phyloP scores from a whole-genome alignment of 2,329 filamentous ascomycete species.

The Arthrobotrys musiformis region DNA sequence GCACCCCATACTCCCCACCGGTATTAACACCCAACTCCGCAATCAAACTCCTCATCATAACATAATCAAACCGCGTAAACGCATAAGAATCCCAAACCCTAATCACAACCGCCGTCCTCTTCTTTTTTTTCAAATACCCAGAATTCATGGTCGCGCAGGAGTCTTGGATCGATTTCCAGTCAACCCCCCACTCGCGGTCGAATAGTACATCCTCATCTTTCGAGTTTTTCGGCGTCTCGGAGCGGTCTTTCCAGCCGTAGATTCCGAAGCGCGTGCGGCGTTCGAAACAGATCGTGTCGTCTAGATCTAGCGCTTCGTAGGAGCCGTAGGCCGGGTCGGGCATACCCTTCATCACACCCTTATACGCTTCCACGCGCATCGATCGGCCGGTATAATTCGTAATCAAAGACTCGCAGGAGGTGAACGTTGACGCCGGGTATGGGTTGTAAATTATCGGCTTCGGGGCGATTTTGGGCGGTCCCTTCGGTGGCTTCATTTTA shows the following conservation, averaged over 20 bases:
- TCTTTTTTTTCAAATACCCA: slow-evolving; percentile 65
- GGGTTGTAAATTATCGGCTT: slow-evolving; percentile 69
- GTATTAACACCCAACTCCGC: slow-evolving; percentile 82
- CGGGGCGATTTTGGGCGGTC: too few relatives aligned
- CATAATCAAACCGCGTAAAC: slow-evolving; percentile 82
- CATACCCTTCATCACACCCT: slow-evolving; percentile 81
- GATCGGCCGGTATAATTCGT: slow-evolving; percentile 38
- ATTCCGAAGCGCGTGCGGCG: slow-evolving; percentile 86
- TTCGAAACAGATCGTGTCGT: slow-evolving; percentile 91
- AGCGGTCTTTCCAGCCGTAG: slow-evolving; percentile 79
- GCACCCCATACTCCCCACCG: slow-evolving; percentile 86
- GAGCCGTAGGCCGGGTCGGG: slow-evolving; percentile 88
- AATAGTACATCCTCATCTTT: slow-evolving; percentile 32
- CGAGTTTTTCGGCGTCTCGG: slow-evolving; percentile 48
- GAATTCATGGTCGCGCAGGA: slow-evolving; percentile 72
- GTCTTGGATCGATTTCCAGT: slow-evolving; percentile 70
- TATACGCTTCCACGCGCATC: slow-evolving; percentile 21
- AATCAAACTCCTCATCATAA: slow-evolving; percentile 85
- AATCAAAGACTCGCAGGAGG: slow-evolving; percentile 60
- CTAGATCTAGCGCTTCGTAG: slow-evolving; percentile 79
- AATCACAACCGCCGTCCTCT: slow-evolving; percentile 74
- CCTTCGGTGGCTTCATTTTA: slow-evolving; percentile 64
- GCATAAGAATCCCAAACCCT: slow-evolving; percentile 83
- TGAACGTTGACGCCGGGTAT: slow-evolving; percentile 74
- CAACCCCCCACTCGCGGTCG: slow-evolving; percentile 69